Evolutionary conservation across 2,329 filamentous ascomycete species (phyloP).

Genomic region (Coniochaeta sp.): DNA sequence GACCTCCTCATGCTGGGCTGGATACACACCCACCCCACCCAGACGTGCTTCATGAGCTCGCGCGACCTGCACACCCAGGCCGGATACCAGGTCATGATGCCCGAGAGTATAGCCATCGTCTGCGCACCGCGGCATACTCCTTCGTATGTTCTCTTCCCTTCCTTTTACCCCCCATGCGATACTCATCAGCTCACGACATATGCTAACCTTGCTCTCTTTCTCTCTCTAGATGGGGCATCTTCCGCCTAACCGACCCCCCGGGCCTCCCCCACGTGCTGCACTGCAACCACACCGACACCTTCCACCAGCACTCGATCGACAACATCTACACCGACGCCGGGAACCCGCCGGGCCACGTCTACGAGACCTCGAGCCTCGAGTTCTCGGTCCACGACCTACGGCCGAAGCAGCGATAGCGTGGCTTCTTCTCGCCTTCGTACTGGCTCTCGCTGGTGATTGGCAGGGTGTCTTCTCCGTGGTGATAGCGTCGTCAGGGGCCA

Average conservation of each 20-base stretch:
- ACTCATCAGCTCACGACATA: not conserved
- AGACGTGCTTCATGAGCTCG: constrained; percentile 97
- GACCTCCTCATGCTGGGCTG: constrained; percentile 84
- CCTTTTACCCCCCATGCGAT: constrained; percentile 1
- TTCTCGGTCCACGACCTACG: constrained; percentile 49
- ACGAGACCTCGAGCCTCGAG: constrained; percentile 58
- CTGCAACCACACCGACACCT: constrained; percentile 71
- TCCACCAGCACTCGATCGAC: constrained; percentile 64
- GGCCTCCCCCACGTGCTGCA: constrained; percentile 77
- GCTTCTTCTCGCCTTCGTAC: not conserved
- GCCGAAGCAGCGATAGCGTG: constrained; percentile 16
- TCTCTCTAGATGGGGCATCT: constrained; percentile 68
- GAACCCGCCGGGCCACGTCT: constrained; percentile 60
- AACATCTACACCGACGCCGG: constrained; percentile 73
- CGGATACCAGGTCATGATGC: constrained; percentile 92
- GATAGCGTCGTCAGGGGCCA: no score
- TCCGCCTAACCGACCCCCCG: constrained; percentile 87
- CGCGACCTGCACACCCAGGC: constrained; percentile 89
- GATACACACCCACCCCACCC: constrained; percentile 96
- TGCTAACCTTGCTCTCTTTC: no score
- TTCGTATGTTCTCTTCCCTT: constrained; percentile 46
- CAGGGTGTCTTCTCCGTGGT: not conserved
- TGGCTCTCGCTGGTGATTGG: not conserved
- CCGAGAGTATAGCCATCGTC: constrained; percentile 93
- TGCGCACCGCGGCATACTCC: constrained; percentile 78